Conservation (phyloP, 371 early-diverging fungal species). For the Dinochytrium kinnereticum region DNA sequence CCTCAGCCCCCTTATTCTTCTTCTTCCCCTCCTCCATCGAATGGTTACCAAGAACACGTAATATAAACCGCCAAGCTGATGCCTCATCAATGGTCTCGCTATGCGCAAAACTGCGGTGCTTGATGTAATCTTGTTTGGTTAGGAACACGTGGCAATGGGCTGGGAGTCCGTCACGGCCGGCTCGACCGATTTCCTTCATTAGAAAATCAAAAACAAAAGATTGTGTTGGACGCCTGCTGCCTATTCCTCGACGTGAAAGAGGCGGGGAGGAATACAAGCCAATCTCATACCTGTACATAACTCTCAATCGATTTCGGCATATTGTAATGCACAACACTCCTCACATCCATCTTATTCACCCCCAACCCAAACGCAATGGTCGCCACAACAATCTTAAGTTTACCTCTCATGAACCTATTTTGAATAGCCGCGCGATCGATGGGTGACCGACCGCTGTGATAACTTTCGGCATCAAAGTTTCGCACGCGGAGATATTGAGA, state of each 20-base stretch:
- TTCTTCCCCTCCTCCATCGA: slow-evolving; percentile 7
- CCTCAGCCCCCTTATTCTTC: slow-evolving; percentile 21
- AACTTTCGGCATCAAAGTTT: slow-evolving; percentile 67
- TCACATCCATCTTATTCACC: slow-evolving; percentile 79
- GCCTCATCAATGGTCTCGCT: slow-evolving; percentile 60
- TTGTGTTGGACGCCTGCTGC: no score
- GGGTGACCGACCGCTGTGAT: slow-evolving; percentile 78
- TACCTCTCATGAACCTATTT: slow-evolving; percentile 59
- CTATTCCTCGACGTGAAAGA: neutral
- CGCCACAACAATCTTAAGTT: slow-evolving; percentile 74
- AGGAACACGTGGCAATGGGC: slow-evolving; percentile 73
- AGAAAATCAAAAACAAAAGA: neutral
- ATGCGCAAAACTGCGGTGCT: slow-evolving; percentile 65
- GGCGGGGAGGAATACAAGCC: neutral
- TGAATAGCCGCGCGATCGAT: slow-evolving; percentile 70
- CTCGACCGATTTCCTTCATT: slow-evolving; percentile 78
- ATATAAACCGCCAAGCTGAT: slow-evolving; percentile 55
- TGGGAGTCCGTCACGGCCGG: slow-evolving; percentile 77
- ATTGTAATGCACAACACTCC: slow-evolving; percentile 80
- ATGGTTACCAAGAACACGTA: slow-evolving; percentile 45
- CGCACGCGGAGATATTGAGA: slow-evolving; percentile 67
- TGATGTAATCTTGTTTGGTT: slow-evolving; percentile 68
- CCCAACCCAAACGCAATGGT: slow-evolving; percentile 90
- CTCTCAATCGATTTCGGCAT: slow-evolving; percentile 82
- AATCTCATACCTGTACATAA: slow-evolving; percentile 66